Base-by-base conservation (phyloP, 306 rosid species). In the Albizia julibrissin region DNA sequence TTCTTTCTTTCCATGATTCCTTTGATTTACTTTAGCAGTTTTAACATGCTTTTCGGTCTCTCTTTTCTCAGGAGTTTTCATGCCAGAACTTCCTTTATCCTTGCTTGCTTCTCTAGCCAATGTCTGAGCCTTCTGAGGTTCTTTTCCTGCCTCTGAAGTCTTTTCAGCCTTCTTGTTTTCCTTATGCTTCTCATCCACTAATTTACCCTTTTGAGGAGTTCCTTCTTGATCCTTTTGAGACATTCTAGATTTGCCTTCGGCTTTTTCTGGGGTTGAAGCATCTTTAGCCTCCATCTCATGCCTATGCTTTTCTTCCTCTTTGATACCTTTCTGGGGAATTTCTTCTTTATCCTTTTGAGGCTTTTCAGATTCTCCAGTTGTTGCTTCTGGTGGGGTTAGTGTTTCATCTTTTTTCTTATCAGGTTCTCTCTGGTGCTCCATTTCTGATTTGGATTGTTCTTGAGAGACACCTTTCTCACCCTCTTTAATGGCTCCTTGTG, bases 331-430 rank as follows among this genome's bases (percentile, higher is more conserved):
- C 4, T 56, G 37, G 1, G 65, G 46, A 46, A 16, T 54, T 39
- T 3, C 44, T 62, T 71, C 80, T n/a, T 65, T 44, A 78, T 46
- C 74, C 73, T 65, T 77, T 72, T 81, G 33, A 64, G 69, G 19
- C 54, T 1, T 54, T 19, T 19, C n/a, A 14, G 80, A 54, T 26
- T 85, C 69, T 19, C 62, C 15, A 8, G 26, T 81, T 7, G 26
- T 78, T 7, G 13, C 85, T 29, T 85, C 11, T 66, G 74, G 29
- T 33, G 58, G 15, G 37, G 54, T 29, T 59, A 6, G 40, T 16
- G 10, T 46, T 71, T 74, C 66, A 6, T 18, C 31, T 21, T 52
- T 50, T 50, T 31, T 21, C 33, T 69, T 66, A 7, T 37, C 67
- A 69, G 4, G 22, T 26, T 71, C 26, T 37, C 74, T n/a, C 50